These are phyloP conservation scores for Dentipellis fragilis DNA, from an alignment of 768 basidiomycete species.

Conservation along the genomic window DNA sequence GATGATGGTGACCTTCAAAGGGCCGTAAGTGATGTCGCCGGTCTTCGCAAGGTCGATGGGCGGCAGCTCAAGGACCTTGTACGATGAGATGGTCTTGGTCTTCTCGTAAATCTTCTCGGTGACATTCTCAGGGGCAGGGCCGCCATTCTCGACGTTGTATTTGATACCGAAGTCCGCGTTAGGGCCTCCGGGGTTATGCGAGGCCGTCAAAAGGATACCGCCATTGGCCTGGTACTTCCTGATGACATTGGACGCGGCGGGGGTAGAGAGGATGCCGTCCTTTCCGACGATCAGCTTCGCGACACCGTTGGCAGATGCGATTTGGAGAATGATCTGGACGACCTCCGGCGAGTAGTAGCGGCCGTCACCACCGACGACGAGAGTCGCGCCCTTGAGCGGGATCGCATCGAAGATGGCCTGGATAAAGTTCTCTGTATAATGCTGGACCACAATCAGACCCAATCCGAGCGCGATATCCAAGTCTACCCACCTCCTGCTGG, in stretches of 20 bases:
- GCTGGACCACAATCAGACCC: slow-evolving; percentile 27
- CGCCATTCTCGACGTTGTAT: slow-evolving; percentile 96
- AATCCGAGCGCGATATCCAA: neutral
- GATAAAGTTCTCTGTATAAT: slow-evolving; percentile 99
- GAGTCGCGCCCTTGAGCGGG: slow-evolving; percentile 63
- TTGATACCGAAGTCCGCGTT: slow-evolving; percentile 98
- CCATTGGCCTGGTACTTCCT: slow-evolving; percentile 93
- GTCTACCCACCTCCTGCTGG: slow-evolving; percentile 72
- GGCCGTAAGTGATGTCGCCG: slow-evolving; percentile 73
- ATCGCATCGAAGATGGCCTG: slow-evolving; percentile 92
- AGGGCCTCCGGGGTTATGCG: slow-evolving; percentile 98
- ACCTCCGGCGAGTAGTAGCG: slow-evolving; percentile 83
- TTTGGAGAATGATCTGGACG: slow-evolving; percentile 86
- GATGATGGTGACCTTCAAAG: slow-evolving; percentile 80
- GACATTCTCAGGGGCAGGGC: slow-evolving; percentile 91
- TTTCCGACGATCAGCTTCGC: slow-evolving; percentile 87
- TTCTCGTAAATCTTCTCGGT: slow-evolving; percentile 93
- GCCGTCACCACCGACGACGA: slow-evolving; percentile 96
- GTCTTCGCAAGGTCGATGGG: slow-evolving; percentile 77
- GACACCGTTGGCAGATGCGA: slow-evolving; percentile 92
- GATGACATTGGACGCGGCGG: slow-evolving; percentile 93
- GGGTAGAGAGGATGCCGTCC: slow-evolving; percentile 89
- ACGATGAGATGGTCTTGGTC: slow-evolving; percentile 77
- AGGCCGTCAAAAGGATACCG: slow-evolving; percentile 93
- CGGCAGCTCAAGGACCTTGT: slow-evolving; percentile 74